A percentile compares a stretch with the other conserved stretches of the same genome.
phyloP scores from a whole-genome alignment of 345 rosid genomes.

The Eucalyptus sp. region DNA sequence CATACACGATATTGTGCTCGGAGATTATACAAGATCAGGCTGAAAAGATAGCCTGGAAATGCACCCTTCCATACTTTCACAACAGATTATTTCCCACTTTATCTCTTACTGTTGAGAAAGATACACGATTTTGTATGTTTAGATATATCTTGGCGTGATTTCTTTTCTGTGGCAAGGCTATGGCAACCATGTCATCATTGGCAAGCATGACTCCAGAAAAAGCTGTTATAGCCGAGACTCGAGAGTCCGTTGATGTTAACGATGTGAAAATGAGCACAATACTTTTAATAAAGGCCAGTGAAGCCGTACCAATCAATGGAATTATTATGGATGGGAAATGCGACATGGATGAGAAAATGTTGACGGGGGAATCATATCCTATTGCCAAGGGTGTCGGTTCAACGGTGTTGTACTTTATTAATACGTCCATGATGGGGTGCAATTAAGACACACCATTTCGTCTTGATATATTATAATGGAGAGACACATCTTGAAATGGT shows the following conservation, averaged over 20 bases:
- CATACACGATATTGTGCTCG: background rate
- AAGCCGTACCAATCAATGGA: conserved; percentile 77
- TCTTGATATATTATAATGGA: too few relatives aligned
- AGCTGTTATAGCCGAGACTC: conserved; percentile 63
- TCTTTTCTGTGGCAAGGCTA: conserved; percentile 33
- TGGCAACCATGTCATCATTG: conserved; percentile 57
- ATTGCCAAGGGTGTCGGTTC: conserved; percentile 59
- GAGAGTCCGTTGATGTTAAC: conserved; percentile 56
- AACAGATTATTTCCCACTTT: background rate
- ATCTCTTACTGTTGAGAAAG: background rate
- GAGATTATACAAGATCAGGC: background rate
- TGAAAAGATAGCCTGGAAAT: background rate
- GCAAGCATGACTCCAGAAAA: conserved; percentile 67
- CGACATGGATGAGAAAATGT: conserved; percentile 72
- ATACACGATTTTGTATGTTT: background rate
- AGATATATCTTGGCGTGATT: background rate
- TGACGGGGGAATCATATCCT: conserved; percentile 74
- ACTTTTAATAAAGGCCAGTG: conserved; percentile 69
- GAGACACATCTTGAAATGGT: too few relatives aligned
- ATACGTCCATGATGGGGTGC: too few relatives aligned
- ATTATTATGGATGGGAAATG: conserved; percentile 65
- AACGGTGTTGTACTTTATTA: too few relatives aligned
- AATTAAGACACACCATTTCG: too few relatives aligned
- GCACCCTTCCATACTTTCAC: background rate
- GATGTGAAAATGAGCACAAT: conserved; percentile 48